These are phyloP conservation scores for Eucalyptus paniculata DNA, from an alignment of 345 rosid species.

Conservation along the genomic window DNA sequence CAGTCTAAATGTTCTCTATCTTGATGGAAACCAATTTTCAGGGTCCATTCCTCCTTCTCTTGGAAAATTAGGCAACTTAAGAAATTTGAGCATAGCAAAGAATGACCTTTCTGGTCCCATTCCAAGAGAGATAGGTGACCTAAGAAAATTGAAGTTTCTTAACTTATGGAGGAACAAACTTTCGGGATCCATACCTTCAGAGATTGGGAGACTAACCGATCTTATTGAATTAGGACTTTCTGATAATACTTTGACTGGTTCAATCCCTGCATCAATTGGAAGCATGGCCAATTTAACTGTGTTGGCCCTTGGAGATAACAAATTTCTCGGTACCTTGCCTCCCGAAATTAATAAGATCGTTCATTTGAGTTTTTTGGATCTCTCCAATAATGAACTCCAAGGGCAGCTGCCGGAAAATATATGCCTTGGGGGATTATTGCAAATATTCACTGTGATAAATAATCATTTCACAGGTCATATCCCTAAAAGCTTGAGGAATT, in stretches of 20 bases:
- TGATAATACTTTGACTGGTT: not conserved
- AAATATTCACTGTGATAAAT: rapidly evolving
- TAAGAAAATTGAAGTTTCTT: no score
- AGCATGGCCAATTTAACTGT: rapidly evolving
- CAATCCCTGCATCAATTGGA: not conserved
- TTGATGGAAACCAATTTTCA: no score
- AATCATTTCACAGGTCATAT: not conserved
- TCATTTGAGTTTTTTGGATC: not conserved
- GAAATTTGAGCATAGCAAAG: rapidly evolving
- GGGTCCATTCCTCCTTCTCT: no score
- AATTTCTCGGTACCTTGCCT: rapidly evolving
- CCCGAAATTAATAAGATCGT: not conserved
- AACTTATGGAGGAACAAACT: no score
- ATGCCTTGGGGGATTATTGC: not conserved
- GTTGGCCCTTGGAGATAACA: rapidly evolving
- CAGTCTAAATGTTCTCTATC: no score
- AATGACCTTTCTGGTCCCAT: no score
- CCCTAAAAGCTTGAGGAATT: conserved; percentile 1
- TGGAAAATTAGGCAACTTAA: no score
- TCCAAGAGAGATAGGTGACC: no score
- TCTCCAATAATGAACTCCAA: not conserved
- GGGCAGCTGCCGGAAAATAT: not conserved
- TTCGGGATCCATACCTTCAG: no score
- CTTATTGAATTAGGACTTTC: rapidly evolving
- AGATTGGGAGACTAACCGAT: no score